phyloP scores from a whole-genome alignment of 2,329 filamentous ascomycete genomes.

The Arthrobotrys entomopaga region DNA sequence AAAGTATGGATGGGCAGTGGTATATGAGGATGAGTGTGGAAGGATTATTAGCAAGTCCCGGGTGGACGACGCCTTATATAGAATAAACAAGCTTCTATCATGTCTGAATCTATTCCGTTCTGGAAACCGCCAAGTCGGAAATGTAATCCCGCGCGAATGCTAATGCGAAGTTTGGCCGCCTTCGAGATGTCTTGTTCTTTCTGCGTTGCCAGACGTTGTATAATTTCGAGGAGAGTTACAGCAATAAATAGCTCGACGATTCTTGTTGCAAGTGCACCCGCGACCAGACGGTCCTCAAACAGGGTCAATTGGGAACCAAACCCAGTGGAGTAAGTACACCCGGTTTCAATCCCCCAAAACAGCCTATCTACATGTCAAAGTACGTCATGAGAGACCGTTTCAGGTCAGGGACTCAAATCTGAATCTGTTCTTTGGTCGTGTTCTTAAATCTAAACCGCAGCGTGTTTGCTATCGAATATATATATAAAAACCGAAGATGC shows the following conservation, averaged over 20 bases:
- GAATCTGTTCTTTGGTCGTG: neutral
- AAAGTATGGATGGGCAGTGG: conserved; percentile 9
- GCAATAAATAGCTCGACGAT: conserved; percentile 4
- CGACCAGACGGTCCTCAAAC: conserved; percentile 30
- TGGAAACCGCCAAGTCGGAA: conserved; percentile 1
- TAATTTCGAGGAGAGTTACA: neutral
- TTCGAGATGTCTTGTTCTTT: conserved; percentile 8
- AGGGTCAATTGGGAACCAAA: conserved; percentile 20
- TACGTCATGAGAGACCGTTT: conserved; percentile 19
- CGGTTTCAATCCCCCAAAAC: conserved; percentile 14
- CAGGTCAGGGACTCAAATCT: conserved; percentile 30
- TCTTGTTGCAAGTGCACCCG: conserved; percentile 26
- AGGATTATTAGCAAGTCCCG: conserved; percentile 17
- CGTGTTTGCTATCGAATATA: too few relatives aligned
- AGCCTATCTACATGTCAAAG: conserved; percentile 27
- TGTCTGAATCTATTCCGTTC: too few relatives aligned
- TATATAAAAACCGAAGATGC: conserved; percentile 9
- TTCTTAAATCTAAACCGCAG: too few relatives aligned
- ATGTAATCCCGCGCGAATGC: conserved; percentile 23
- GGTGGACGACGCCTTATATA: conserved; percentile 32
- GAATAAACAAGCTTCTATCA: too few relatives aligned
- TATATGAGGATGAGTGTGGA: conserved; percentile 9
- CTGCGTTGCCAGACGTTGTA: conserved; percentile 44
- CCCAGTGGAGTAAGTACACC: conserved; percentile 25
- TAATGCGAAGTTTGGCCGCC: conserved; percentile 2